A percentile compares a stretch with the other conserved stretches of the same genome.
Conservation (phyloP, 2,329 filamentous ascomycete genomes). For the Hypoxylon sp. region DNA sequence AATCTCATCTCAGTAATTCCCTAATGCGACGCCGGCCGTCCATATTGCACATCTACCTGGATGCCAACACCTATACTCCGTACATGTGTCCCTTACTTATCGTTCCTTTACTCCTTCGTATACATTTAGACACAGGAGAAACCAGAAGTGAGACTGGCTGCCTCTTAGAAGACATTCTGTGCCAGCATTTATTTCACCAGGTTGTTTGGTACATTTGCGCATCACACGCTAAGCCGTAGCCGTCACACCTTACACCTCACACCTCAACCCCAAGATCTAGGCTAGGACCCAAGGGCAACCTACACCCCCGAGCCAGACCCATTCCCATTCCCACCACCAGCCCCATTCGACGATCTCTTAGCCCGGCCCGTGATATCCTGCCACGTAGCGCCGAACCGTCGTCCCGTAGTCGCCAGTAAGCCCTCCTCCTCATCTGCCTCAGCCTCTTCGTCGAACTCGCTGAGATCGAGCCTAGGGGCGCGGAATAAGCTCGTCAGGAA, state of each 20-base stretch:
- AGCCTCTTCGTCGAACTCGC: conserved; percentile 87
- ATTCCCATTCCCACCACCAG: conserved; percentile 24
- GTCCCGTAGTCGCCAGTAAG: conserved; percentile 84
- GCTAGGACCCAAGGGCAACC: neutral
- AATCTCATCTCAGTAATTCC: conserved; percentile 30
- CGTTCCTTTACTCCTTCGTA: conserved; percentile 8
- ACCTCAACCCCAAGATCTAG: neutral
- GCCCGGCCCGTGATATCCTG: conserved; percentile 80
- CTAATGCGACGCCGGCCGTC: conserved; percentile 26
- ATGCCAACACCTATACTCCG: conserved; percentile 25
- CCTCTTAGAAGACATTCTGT: neutral
- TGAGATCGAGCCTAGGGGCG: conserved; percentile 81
- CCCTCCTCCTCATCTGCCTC: conserved; percentile 96
- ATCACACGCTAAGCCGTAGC: neutral
- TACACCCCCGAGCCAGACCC: conserved; percentile 24
- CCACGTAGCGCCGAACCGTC: conserved; percentile 89
- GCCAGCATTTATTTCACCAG: neutral
- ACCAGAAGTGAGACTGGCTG: neutral
- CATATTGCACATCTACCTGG: conserved; percentile 20
- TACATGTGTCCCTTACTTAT: conserved; percentile 21
- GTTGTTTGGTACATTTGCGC: neutral
- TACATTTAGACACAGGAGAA: conserved; percentile 7
- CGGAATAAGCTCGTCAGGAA: conserved; percentile 85
- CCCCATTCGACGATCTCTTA: conserved; percentile 24
- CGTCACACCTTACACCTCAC: too few relatives aligned